Percentiles rank a stretch among this genome's conserved stretches.
phyloP scores from a whole-genome alignment of 768 basidiomycete genomes.

The Mrakia blollopis region DNA sequence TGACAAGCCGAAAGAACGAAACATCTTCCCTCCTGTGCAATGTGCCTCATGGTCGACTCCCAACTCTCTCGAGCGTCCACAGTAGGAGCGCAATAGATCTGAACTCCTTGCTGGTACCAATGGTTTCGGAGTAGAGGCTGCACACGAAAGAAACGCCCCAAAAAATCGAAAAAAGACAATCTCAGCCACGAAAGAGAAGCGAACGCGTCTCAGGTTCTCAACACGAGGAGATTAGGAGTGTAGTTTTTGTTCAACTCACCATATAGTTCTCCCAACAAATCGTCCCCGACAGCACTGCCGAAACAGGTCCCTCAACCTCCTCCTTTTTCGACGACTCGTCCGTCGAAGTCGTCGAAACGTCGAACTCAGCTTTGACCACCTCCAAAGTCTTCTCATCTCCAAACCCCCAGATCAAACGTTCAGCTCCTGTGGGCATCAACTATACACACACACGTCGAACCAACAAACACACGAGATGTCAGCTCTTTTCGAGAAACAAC shows the following conservation, averaged over 20 bases:
- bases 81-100: slow-evolving; percentile 63
- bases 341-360: not conserved
- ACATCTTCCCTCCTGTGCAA: slow-evolving; percentile 64
- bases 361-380: slow-evolving; percentile 50
- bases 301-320: slow-evolving; percentile 23
- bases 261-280: slow-evolving; percentile 59
- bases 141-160: too few relatives aligned
- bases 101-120: slow-evolving; percentile 58
- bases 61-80: slow-evolving; percentile 58
- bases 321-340: too few relatives aligned
- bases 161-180: not conserved
- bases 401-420: slow-evolving; percentile 60
- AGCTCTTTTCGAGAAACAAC: not conserved
- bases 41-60: slow-evolving; percentile 58
- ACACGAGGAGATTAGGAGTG: too few relatives aligned
- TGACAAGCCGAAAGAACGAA: slow-evolving; percentile 48
- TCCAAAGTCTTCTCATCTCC: slow-evolving; percentile 56
- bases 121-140: slow-evolving; percentile 50
- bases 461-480: not conserved
- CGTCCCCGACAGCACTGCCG: slow-evolving; percentile 54
- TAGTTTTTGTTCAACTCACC: too few relatives aligned
- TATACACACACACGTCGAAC: not conserved
- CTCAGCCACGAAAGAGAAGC: too few relatives aligned
- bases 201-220: too few relatives aligned
- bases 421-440: slow-evolving; percentile 58